Conservation (phyloP, 1,284 basidiomycete genomes). For the Psilocybe mexicana region DNA sequence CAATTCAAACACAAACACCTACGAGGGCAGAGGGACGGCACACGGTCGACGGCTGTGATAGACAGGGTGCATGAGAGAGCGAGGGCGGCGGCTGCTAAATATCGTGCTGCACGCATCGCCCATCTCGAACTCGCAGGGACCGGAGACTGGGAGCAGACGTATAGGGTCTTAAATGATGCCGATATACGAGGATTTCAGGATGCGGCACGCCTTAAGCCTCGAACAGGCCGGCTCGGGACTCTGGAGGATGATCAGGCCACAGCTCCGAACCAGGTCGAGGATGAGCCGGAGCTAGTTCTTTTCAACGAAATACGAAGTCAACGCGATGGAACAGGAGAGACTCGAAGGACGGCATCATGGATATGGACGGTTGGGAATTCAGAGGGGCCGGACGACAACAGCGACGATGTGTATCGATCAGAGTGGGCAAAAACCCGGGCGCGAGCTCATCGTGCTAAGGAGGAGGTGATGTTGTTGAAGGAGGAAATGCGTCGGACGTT, state of each 20-base stretch:
- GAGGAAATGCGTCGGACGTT: constrained; percentile 13
- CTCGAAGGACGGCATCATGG: constrained; percentile 1
- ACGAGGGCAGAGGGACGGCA: constrained; percentile 1
- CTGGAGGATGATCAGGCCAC: constrained; percentile 8
- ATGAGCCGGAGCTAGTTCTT: neutral
- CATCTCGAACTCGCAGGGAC: neutral
- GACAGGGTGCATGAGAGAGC: constrained; percentile 4
- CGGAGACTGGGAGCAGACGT: neutral
- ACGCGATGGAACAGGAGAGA: constrained; percentile 15
- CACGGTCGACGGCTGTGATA: neutral
- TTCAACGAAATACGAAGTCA: neutral
- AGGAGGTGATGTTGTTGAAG: constrained; percentile 11
- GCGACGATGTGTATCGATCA: constrained; percentile 2
- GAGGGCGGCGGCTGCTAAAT: neutral
- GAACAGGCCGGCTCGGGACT: neutral
- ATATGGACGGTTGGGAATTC: neutral
- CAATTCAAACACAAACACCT: constrained; percentile 5
- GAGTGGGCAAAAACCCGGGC: constrained; percentile 15
- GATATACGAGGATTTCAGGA: constrained; percentile 14
- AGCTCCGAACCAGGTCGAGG: neutral
- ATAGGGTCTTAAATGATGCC: neutral
- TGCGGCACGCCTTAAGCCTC: neutral
- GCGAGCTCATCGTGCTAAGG: constrained; percentile 3
- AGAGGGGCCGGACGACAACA: neutral
- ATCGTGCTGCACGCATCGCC: neutral